Conservation (phyloP, 2,329 filamentous ascomycete genomes). For the Pyrenochaeta sp. region DNA sequence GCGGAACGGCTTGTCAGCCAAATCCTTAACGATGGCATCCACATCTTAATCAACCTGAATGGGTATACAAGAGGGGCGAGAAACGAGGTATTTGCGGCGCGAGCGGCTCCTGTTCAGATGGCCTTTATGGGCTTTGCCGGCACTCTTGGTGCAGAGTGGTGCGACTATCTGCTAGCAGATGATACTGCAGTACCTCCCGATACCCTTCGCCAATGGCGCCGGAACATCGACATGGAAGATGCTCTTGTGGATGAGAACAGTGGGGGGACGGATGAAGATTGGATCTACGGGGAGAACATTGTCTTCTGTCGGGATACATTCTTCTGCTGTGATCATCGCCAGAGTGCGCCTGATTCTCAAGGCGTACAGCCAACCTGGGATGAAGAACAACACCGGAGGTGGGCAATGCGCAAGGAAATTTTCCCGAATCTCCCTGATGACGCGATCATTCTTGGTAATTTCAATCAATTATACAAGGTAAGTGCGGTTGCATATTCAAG, state of each 20-base stretch:
- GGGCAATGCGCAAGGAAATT: conserved; percentile 91
- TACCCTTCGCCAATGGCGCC: conserved; percentile 80
- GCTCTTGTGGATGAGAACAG: conserved; percentile 68
- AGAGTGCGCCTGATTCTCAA: conserved; percentile 78
- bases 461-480: conserved; percentile 99
- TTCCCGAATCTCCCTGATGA: conserved; percentile 86
- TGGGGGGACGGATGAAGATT: conserved; percentile 74
- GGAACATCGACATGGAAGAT: conserved; percentile 77
- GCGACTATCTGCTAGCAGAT: conserved; percentile 94
- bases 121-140: conserved; percentile 99
- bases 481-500: conserved; percentile 21
- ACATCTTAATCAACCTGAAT: conserved; percentile 97
- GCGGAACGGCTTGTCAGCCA: conserved; percentile 84
- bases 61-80: conserved; percentile 96
- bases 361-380: conserved; percentile 77
- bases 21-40: conserved; percentile 86
- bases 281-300: conserved; percentile 97
- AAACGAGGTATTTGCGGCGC: conserved; percentile 95
- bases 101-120: conserved; percentile 96
- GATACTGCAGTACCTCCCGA: conserved; percentile 81
- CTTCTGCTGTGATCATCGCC: conserved; percentile 96
- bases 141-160: conserved; percentile 96
- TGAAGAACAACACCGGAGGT: conserved; percentile 80
- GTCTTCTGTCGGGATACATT: conserved; percentile 95
- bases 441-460: conserved; percentile 91